Evolutionary conservation across 768 basidiomycete species (phyloP).

Genomic region (Lentinus brumalis): DNA sequence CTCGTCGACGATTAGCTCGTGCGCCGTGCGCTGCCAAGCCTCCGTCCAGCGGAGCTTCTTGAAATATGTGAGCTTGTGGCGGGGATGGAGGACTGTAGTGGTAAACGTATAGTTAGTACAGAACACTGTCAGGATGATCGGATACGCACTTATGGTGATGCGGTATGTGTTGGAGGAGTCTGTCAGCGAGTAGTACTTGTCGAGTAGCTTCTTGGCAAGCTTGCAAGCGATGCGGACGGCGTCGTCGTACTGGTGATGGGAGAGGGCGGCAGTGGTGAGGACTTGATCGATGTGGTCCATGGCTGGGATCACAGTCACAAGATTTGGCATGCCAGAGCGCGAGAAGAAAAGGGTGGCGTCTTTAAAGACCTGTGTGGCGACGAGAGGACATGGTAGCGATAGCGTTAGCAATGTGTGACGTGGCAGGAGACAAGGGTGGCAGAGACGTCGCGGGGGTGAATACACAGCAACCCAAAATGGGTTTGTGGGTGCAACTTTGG

Average conservation of each 20-base stretch:
- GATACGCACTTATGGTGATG: slow-evolving; percentile 30
- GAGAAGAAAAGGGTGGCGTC: slow-evolving; percentile 31
- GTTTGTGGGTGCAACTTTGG: neutral
- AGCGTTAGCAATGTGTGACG: too few species aligned
- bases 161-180: slow-evolving; percentile 26
- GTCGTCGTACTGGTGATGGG: neutral
- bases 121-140: too few species aligned
- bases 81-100: slow-evolving; percentile 13
- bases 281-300: slow-evolving; percentile 34
- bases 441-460: too few species aligned
- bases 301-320: slow-evolving; percentile 29
- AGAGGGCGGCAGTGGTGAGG: neutral
- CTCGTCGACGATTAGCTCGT: neutral
- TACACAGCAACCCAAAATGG: too few species aligned
- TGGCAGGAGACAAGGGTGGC: too few species aligned
- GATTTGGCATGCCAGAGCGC: slow-evolving; percentile 20
- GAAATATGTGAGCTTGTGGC: slow-evolving; percentile 15
- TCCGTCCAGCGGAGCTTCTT: neutral
- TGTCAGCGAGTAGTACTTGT: slow-evolving; percentile 23
- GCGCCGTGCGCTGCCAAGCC: slow-evolving; percentile 1
- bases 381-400: too few species aligned
- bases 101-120: neutral
- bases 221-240: neutral
- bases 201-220: neutral
- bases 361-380: slow-evolving; percentile 25